phyloP scores from a whole-genome alignment of 148 eudicot species.

The Heliosperma pusillum region DNA sequence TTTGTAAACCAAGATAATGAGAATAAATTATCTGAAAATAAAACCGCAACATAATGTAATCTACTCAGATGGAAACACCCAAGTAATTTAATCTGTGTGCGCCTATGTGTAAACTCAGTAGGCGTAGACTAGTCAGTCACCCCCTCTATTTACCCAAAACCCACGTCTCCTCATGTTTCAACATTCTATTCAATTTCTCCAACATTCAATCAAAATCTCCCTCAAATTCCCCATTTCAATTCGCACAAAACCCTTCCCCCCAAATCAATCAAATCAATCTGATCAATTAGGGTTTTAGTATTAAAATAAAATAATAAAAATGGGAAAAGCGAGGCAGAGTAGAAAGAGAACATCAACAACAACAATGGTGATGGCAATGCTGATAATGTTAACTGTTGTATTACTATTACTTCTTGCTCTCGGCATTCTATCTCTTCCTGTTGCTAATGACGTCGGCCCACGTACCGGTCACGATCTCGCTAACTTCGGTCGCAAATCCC shows the following conservation, averaged over 20 bases:
- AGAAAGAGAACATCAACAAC: slow-evolving; percentile 58
- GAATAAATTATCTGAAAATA: no score
- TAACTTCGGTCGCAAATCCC: slow-evolving; percentile 53
- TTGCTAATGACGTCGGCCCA: slow-evolving; percentile 35
- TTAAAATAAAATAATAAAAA: background rate
- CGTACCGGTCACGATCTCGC: slow-evolving; percentile 37
- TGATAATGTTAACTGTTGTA: slow-evolving; percentile 59
- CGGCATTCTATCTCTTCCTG: slow-evolving; percentile 83
- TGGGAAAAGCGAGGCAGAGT: slow-evolving; percentile 49
- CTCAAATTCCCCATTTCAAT: background rate
- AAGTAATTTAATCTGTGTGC: background rate
- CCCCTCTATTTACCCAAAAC: background rate
- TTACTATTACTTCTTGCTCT: slow-evolving; percentile 75
- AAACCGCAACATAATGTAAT: no score
- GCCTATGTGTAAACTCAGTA: no score
- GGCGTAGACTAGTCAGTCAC: background rate
- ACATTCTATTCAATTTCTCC: background rate
- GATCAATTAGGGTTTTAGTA: background rate
- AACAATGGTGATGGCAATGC: slow-evolving; percentile 59
- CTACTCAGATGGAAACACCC: background rate
- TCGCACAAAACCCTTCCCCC: background rate
- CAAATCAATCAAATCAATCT: background rate
- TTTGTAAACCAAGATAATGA: no score
- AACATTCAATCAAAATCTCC: no score
- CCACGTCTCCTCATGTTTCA: background rate